Base-by-base conservation (phyloP, 257 asterid genomes). In the Oldenlandia corymbosa region DNA sequence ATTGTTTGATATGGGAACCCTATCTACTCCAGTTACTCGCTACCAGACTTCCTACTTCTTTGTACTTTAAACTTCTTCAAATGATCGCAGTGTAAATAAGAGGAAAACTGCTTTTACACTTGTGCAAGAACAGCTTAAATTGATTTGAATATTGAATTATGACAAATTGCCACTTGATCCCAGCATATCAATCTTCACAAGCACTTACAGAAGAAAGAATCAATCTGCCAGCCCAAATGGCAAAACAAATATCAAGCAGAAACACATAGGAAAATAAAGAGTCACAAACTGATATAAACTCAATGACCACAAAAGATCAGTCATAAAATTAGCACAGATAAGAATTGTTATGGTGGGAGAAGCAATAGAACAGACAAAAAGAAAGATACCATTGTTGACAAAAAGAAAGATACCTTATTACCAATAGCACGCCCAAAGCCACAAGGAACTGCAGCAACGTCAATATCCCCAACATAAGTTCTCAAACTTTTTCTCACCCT, bases 391-490 rank as follows among this genome's bases (percentile, higher is more conserved):
- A n/a, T n/a, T n/a, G n/a, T n/a, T n/a, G n/a, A n/a, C n/a, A n/a
- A n/a, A n/a, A n/a, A 60, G 30, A 7, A 34, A 34, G 62, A 39
- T 78, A 89, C 99, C 90, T 92, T 92, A 75, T 92, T 92, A 51
- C 99, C 99, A 70, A 92, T 84, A 12, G 99, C 96, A 70, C 96
- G 95, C 42, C 99, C 99, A 60, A 78, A 77, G 68, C 99, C 99
- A 84, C 99, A 92, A 56, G 99, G 94, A 74, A 92, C 99, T 73
- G 99, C 99, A 61, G 96, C 95, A 71, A 81, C 96, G 64, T 92
- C 99, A 74, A 88, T 81, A 81, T 92, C 99, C 51, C 99, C 99
- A 50, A 87, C 86, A 71, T 82, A 86, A 69, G 77, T 69, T 52
- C 69, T 73, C 42, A 92, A 82, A 74, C 41, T 78, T 74, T 72